These are phyloP conservation scores for Plasmodium fragile DNA, from an alignment of 169 alveolate genomes.

Conservation along the genomic window DNA sequence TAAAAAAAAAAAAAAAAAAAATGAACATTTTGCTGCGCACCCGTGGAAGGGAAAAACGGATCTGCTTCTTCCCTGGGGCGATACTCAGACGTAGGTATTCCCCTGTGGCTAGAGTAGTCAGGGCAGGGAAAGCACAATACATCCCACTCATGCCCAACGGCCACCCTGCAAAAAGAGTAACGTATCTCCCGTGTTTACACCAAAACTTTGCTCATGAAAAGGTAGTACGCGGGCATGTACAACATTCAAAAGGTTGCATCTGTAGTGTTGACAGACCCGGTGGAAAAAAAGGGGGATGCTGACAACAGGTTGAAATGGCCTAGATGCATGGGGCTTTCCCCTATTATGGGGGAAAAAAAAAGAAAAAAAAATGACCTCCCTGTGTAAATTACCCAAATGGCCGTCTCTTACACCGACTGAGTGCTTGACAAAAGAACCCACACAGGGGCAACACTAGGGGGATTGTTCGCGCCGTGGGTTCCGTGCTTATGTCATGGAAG, in stretches of 20 bases:
- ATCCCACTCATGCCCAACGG: background rate
- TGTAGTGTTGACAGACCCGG: background rate
- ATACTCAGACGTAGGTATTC: background rate
- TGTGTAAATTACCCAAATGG: background rate
- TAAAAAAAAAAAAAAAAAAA: constrained; percentile 13
- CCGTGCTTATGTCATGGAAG: background rate
- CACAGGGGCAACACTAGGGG: background rate
- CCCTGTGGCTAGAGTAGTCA: background rate
- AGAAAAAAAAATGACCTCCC: background rate
- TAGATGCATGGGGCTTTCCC: background rate
- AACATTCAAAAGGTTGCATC: background rate
- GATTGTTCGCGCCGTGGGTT: background rate
- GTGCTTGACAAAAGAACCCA: background rate
- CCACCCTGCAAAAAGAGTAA: background rate
- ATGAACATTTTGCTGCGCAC: background rate
- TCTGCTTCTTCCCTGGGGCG: background rate
- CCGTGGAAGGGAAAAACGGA: background rate
- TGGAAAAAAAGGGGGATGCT: background rate
- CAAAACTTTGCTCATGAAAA: background rate
- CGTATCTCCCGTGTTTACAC: background rate
- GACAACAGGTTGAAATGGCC: background rate
- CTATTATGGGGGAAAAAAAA: background rate
- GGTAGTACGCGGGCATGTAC: background rate
- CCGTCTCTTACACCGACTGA: background rate
- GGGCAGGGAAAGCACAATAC: background rate